Conservation (phyloP, 2,329 filamentous ascomycete species). For the Fusarium kyushuense region DNA sequence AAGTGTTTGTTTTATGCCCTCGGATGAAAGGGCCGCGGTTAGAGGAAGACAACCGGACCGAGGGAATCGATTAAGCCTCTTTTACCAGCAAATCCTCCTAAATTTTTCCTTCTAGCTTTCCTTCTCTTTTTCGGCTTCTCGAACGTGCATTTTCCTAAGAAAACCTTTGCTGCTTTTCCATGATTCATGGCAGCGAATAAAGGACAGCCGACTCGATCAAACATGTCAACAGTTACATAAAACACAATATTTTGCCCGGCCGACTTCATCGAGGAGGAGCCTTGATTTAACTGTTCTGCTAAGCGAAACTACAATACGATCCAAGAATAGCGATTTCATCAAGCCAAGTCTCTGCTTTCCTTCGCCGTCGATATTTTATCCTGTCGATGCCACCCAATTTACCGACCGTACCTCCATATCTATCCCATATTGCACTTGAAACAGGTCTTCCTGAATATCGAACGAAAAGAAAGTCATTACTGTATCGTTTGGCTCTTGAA, state of each 20-base stretch:
- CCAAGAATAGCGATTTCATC: not conserved
- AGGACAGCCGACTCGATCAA: not conserved
- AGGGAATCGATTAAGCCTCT: not conserved
- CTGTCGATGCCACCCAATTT: not conserved
- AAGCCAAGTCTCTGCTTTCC: too few relatives aligned
- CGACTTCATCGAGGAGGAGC: rapidly evolving
- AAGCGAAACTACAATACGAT: too few relatives aligned
- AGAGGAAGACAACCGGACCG: not conserved
- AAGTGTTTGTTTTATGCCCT: not conserved
- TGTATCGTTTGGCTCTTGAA: not conserved
- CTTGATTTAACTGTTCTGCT: rapidly evolving
- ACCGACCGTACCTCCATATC: not conserved
- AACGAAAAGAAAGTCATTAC: not conserved
- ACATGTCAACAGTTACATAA: not conserved
- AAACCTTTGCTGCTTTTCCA: not conserved
- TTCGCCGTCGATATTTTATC: not conserved
- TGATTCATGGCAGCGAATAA: not conserved
- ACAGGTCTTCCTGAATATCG: rapidly evolving
- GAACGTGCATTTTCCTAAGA: rapidly evolving
- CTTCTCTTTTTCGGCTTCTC: not conserved
- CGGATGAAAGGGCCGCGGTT: constrained; percentile 1
- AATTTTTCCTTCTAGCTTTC: rapidly evolving
- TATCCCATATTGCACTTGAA: not conserved
- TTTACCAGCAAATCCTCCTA: not conserved
- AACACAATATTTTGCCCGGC: too few relatives aligned